Conservation (phyloP, 2,329 filamentous ascomycete species). For the Periglandula ipomoeae region DNA sequence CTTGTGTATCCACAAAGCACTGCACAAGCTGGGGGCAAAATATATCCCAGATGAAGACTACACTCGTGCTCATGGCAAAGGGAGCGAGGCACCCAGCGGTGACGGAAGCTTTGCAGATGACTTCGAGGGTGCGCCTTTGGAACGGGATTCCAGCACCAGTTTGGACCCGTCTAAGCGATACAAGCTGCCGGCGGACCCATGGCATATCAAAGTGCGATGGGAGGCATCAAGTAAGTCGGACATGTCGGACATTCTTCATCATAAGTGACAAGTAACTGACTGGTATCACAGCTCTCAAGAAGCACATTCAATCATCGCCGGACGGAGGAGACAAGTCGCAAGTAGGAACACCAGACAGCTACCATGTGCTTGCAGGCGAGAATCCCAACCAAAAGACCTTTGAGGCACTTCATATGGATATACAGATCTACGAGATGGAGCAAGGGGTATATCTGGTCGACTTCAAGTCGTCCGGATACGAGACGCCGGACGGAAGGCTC, state of each 20-base stretch:
- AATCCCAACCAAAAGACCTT: conserved; percentile 46
- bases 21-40: conserved; percentile 78
- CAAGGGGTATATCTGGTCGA: conserved; percentile 89
- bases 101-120: conserved; percentile 33
- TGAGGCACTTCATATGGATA: conserved; percentile 90
- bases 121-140: conserved; percentile 24
- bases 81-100: conserved; percentile 25
- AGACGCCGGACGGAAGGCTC: conserved; percentile 63
- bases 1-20: conserved; percentile 86
- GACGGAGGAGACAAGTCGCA: conserved; percentile 10
- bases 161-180: conserved; percentile 56
- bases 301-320: conserved; percentile 3
- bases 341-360: conserved; percentile 21
- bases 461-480: conserved; percentile 97
- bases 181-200: conserved; percentile 83
- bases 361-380: conserved; percentile 31
- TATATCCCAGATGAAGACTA: conserved; percentile 66
- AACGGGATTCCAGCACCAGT: conserved; percentile 27
- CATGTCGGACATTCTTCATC: neutral
- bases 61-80: conserved; percentile 36
- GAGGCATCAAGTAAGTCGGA: conserved; percentile 64
- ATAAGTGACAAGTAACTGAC: neutral
- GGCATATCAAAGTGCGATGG: conserved; percentile 89
- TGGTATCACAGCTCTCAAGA: conserved; percentile 8
- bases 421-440: conserved; percentile 93